Evolutionary conservation across 148 eudicot species (phyloP), one percentile per base, ranked within the genome.

Genomic region (Talinum fruticosum): DNA sequence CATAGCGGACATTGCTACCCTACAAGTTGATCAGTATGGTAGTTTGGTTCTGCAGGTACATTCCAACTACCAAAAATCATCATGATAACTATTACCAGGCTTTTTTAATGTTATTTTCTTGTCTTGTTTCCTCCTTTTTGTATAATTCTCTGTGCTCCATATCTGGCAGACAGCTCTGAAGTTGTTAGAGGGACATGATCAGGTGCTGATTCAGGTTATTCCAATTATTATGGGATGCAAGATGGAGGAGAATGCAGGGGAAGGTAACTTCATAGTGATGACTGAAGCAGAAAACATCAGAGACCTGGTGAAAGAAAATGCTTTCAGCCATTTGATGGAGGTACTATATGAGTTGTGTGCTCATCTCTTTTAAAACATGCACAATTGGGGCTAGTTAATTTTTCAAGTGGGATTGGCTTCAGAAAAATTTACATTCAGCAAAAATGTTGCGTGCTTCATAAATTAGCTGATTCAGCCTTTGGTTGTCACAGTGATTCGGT

Each of bases 241-340:
- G 70, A 73, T 74, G 77, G 91, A 84, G 77, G 91, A 84, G 72
- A 83, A 80, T 71, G 69, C 78, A 28, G 83, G 49, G 32, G 87
- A 87, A 67, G 89, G 83, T 66, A 84, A 80, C 78, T 79, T 82
- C 29, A 84, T 88, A 64, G 81, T 83, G 66, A 82, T 33, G 57
- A 66, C 59, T 36, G 73, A 82, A 49, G 91, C 59, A 76, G 85
- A 79, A 71, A 88, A 87, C 69, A 82, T 96, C 83, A 78, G 86
- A 38, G 76, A 83, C 57, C 79, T 87, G 76, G 68, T 89, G 85
- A 94, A 91, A 83, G 92, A 91, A 89, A 85, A 82, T 90, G 93
- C 97, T 71, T 96, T 79, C 75, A 90, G 97, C 84, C 99, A 87
- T 91, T 86, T 96, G 76, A 91, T 93, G 97, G 99, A 93, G 97